Evolutionary conservation across 352 stramenopile genomes (phyloP).

Genomic region (Globisporangium carolinianum): DNA sequence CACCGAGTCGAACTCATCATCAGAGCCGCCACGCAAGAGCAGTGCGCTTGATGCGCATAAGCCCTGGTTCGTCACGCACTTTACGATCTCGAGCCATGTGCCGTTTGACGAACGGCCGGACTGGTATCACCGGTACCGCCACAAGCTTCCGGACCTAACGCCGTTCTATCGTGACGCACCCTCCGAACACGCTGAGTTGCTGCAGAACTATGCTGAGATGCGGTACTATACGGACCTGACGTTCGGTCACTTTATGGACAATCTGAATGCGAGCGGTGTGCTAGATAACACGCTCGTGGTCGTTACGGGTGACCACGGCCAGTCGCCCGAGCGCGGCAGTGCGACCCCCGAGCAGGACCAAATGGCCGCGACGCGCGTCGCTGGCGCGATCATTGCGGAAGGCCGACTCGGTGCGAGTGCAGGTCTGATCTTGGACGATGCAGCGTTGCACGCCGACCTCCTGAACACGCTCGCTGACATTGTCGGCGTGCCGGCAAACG

Average conservation of each 20-base stretch:
- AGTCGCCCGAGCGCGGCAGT: slow-evolving; percentile 37
- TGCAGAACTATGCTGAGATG: slow-evolving; percentile 59
- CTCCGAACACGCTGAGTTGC: slow-evolving; percentile 35
- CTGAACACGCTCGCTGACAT: slow-evolving; percentile 69
- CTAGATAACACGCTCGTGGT: slow-evolving; percentile 64
- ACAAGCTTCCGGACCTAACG: slow-evolving; percentile 35
- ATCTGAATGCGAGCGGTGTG: slow-evolving; percentile 41
- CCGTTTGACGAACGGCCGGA: slow-evolving; percentile 51
- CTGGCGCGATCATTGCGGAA: slow-evolving; percentile 48
- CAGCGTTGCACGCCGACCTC: slow-evolving; percentile 40
- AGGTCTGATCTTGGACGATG: slow-evolving; percentile 35
- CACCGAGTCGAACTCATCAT: too few species aligned
- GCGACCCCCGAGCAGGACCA: slow-evolving; percentile 45
- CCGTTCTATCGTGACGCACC: too few species aligned
- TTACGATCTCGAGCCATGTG: slow-evolving; percentile 70
- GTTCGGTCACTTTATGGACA: slow-evolving; percentile 51
- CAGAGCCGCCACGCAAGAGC: slow-evolving; percentile 11
- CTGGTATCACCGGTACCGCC: slow-evolving; percentile 45
- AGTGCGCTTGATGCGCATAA: slow-evolving; percentile 13
- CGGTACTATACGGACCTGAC: slow-evolving; percentile 57
- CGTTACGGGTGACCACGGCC: slow-evolving; percentile 56
- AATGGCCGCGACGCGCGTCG: slow-evolving; percentile 34
- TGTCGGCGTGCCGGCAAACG: slow-evolving; percentile 42
- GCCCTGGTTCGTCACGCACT: slow-evolving; percentile 58
- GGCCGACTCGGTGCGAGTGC: slow-evolving; percentile 29